A percentile compares a stretch with the other conserved stretches of the same genome.
phyloP scores from a whole-genome alignment of 768 basidiomycete species.

The Mycena venus region DNA sequence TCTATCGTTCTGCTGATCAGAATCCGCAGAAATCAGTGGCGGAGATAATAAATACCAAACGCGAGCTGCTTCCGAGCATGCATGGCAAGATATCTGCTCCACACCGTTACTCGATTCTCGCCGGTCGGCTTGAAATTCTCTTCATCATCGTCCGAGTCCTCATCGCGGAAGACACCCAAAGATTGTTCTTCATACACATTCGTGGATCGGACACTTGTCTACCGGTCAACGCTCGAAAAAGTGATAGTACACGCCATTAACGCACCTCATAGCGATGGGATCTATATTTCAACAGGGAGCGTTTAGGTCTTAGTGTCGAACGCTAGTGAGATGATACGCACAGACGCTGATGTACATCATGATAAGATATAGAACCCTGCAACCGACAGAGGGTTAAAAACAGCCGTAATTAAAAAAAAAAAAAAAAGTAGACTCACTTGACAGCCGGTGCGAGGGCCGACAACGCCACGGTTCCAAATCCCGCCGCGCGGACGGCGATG shows the following conservation, averaged over 20 bases:
- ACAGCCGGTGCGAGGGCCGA: constrained; percentile 88
- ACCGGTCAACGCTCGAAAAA: not conserved
- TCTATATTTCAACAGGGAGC: constrained; percentile 51
- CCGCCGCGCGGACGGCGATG: constrained; percentile 86
- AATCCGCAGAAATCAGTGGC: not conserved
- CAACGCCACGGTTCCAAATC: constrained; percentile 84
- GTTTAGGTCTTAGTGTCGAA: not conserved
- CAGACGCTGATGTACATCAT: constrained; percentile 96
- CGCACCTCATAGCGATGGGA: constrained; percentile 85
- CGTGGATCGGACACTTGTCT: constrained; percentile 84
- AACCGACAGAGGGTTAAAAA: constrained; percentile 1
- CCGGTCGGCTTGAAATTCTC: constrained; percentile 60
- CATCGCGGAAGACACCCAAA: constrained; percentile 79
- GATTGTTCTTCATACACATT: constrained; percentile 96
- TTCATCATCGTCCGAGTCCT: constrained; percentile 62
- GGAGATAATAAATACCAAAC: constrained; percentile 70
- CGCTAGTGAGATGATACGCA: constrained; percentile 57
- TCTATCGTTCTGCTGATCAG: constrained; percentile 62
- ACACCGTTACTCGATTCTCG: constrained; percentile 67
- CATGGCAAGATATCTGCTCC: constrained; percentile 84
- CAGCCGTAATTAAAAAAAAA: not conserved
- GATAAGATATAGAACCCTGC: constrained; percentile 85
- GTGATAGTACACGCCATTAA: not conserved
- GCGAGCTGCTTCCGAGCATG: constrained; percentile 92
- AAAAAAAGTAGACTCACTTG: constrained; percentile 64